Conservation (phyloP, 257 asterid species). For the Primulina eburnea region DNA sequence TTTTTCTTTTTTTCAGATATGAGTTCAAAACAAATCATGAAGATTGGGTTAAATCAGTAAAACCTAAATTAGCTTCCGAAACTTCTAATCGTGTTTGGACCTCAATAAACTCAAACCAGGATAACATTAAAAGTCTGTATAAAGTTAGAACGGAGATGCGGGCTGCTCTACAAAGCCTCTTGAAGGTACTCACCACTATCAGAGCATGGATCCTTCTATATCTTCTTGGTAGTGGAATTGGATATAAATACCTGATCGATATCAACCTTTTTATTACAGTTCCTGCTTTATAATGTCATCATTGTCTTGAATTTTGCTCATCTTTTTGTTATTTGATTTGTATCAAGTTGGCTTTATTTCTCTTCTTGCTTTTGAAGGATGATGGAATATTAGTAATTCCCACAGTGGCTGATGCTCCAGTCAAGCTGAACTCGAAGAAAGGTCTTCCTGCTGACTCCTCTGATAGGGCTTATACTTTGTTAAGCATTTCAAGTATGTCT, state of each 20-base stretch:
- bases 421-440: constrained; percentile 48
- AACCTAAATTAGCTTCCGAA: constrained; percentile 61
- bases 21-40: constrained; percentile 87
- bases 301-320: background rate
- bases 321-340: constrained; percentile 5
- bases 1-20: constrained; percentile 46
- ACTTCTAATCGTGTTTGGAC: constrained; percentile 55
- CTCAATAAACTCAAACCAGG: constrained; percentile 52
- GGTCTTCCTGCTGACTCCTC: constrained; percentile 44
- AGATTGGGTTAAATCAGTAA: constrained; percentile 76
- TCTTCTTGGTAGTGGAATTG: constrained; percentile 4
- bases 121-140: constrained; percentile 67
- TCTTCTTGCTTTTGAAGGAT: constrained; percentile 42
- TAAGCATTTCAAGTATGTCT: constrained; percentile 76
- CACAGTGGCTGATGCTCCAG: constrained; percentile 78
- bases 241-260: background rate
- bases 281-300: background rate
- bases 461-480: constrained; percentile 55
- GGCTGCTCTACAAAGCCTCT: constrained; percentile 58
- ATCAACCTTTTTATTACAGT: background rate
- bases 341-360: constrained; percentile 7
- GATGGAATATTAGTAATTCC: constrained; percentile 77
- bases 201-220: constrained; percentile 14
- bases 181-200: constrained; percentile 54
- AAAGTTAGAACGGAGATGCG: constrained; percentile 82